These are phyloP conservation scores for Boletus pseudopeckii DNA, from an alignment of 768 basidiomycete species.

Conservation along the genomic window DNA sequence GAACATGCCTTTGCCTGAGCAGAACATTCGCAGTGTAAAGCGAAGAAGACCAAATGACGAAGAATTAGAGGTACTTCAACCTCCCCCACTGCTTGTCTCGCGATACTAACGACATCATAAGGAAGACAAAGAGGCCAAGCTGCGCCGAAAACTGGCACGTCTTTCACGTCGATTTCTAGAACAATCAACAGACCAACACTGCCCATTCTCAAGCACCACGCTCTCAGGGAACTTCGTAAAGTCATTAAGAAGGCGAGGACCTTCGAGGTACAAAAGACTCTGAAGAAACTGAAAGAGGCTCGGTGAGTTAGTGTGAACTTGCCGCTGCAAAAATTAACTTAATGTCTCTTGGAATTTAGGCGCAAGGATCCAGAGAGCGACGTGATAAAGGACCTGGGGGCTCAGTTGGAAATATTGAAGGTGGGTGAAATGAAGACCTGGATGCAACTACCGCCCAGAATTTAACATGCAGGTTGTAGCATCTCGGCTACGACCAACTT, in stretches of 20 bases:
- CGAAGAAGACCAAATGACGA: slow-evolving; percentile 42
- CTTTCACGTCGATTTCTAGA: slow-evolving; percentile 10
- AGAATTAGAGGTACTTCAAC: slow-evolving; percentile 28
- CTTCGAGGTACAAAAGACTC: slow-evolving; percentile 77
- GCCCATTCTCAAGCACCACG: slow-evolving; percentile 58
- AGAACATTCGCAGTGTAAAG: slow-evolving; percentile 34
- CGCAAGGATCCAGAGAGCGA: slow-evolving; percentile 36
- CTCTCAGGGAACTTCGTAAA: slow-evolving; percentile 66
- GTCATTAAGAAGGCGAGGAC: slow-evolving; percentile 77
- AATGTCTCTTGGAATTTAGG: slow-evolving; percentile 19
- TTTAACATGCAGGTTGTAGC: slow-evolving; percentile 36
- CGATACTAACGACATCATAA: slow-evolving; percentile 13
- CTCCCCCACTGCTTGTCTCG: neutral
- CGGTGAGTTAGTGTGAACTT: slow-evolving; percentile 43
- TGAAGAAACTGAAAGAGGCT: slow-evolving; percentile 74
- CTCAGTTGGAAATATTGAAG: slow-evolving; percentile 62
- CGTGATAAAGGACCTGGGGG: slow-evolving; percentile 50
- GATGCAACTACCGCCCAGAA: neutral
- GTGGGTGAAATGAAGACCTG: slow-evolving; percentile 35
- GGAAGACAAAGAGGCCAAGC: slow-evolving; percentile 41
- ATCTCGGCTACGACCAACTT: slow-evolving; percentile 53
- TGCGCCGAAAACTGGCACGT: slow-evolving; percentile 58
- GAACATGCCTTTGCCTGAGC: slow-evolving; percentile 8
- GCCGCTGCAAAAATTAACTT: neutral
- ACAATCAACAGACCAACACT: slow-evolving; percentile 8